Conservation (phyloP, 176 grass and related monocot species). For the Bromus sterilis region DNA sequence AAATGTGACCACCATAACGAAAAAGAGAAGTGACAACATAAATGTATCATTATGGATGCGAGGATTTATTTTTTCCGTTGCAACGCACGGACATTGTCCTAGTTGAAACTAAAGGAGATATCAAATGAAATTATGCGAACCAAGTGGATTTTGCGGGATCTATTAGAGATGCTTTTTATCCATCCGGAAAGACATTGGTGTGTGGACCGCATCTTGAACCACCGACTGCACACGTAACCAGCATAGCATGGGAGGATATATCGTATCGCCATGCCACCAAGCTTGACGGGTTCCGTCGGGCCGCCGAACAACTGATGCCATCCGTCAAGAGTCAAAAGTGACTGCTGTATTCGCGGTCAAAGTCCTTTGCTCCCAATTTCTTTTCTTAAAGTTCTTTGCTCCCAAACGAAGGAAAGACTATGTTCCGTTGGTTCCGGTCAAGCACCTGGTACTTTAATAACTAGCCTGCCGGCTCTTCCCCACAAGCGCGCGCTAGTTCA, state of each 20-base stretch:
- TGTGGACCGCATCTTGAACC: neutral
- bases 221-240: neutral
- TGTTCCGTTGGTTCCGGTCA: neutral
- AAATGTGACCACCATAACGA: too few relatives aligned
- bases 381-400: neutral
- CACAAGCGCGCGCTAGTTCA: too few relatives aligned
- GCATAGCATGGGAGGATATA: neutral
- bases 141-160: too few relatives aligned
- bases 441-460: neutral
- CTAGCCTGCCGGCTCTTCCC: constrained; percentile 3
- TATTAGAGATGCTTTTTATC: too few relatives aligned
- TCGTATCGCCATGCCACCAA: neutral
- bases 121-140: too few relatives aligned
- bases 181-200: neutral
- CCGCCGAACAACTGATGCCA: neutral
- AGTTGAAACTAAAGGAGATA: too few relatives aligned
- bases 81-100: too few relatives aligned
- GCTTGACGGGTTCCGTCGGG: constrained; percentile 5
- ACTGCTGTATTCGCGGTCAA: neutral
- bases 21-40: too few relatives aligned
- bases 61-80: too few relatives aligned
- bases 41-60: too few relatives aligned
- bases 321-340: neutral
- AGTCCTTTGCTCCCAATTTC: neutral
- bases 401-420: neutral